Evolutionary conservation across 2,329 filamentous ascomycete genomes (phyloP), one percentile per base, ranked within the genome.

Genomic region (Clarireedia homoeocarpa): DNA sequence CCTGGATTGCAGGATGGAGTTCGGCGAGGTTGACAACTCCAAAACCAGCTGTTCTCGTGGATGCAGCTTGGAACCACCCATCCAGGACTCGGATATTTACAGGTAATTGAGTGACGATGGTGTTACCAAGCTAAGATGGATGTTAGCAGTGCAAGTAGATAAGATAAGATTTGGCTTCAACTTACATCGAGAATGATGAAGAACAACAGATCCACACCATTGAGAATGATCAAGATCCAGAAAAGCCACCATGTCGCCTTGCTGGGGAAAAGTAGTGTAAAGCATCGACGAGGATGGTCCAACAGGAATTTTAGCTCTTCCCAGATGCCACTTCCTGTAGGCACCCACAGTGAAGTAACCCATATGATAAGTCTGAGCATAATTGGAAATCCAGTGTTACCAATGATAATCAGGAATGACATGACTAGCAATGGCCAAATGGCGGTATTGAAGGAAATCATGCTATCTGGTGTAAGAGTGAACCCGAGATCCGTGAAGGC

Each of bases 221-320:
- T 99, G 58, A 99, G 77, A 2, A 85, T 69, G 4, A 95, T 76
- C 6, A 99, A 76, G 30, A 96, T 87, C 71, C 83, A 87, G 68
- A 97, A 95, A 0, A 99, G 77, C 90, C 91, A 96, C 94, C 94
- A 97, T 1, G 89, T 97, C 1, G 92, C 90, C 53, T 83, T 84
- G 0, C 88, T 85, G 0, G 94, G 94, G 63, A 99, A 99, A 0
- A 99, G 76, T 14, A 99, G 76, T 0, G 94, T 99, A 68, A 99
- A 99, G 72, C 94, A 99, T 54, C 94, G 88, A 68, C 94, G 86
- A 0, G 94, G 94, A 64, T 99, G 94, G 66, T 97, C 92, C 1
- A 99, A 80, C 20, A 99, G 75, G 66, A 99, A 99, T 39, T 83
- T 82, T 10, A 97, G 75, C 69, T 96, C 92, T 70, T 99, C 92